Evolutionary conservation across 129 eudicot species (phyloP), one percentile per base, ranked within the genome.

Genomic region (Cynara cardunculus): DNA sequence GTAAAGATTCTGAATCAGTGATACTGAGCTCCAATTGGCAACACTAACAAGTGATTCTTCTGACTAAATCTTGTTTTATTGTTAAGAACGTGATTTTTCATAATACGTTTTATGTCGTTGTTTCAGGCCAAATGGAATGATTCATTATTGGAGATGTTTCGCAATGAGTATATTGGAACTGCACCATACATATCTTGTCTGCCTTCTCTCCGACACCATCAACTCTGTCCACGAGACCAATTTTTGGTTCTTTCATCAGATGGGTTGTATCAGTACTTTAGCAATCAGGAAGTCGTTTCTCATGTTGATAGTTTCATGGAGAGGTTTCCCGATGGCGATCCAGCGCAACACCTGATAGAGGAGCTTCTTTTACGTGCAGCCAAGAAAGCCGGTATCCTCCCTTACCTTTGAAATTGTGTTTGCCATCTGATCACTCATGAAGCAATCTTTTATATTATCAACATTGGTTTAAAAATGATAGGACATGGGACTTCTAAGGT

Each of bases 361-460:
- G 98, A 94, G 90, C 96, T 94, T 82, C 94, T 94, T 2, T 59
- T 79, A 71, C 98, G 98, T 73, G 98, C 98, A 39, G 96, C 98
- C 37, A 92, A 89, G 69, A 94, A 94, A 94, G 98, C 98, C 30
- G 97, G 98, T 94, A 85, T 80, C 2, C 7, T 56, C 69, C 34
- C 41, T 11, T 4, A 4, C 27, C 41, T 28, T 41, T 39, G 2
- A 7, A 31, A 10, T 66, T 77, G 64, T 26, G 28, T 71, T 4
- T 49, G 12, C 30, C 12, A 18, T 61, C 14, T 32, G 24, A 32
- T 6, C 49, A 59, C 31, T 61, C 75, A 9, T 16, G 41, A 70
- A 14, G 13, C n/a, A 14, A 28, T 2, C n/a, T 61, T 41, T 70
- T 49, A 13, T 25, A 46, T 13, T 44, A 44, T 67, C 7, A 16